Base-by-base conservation (phyloP, 768 basidiomycete species). In the Boletellus ananas region DNA sequence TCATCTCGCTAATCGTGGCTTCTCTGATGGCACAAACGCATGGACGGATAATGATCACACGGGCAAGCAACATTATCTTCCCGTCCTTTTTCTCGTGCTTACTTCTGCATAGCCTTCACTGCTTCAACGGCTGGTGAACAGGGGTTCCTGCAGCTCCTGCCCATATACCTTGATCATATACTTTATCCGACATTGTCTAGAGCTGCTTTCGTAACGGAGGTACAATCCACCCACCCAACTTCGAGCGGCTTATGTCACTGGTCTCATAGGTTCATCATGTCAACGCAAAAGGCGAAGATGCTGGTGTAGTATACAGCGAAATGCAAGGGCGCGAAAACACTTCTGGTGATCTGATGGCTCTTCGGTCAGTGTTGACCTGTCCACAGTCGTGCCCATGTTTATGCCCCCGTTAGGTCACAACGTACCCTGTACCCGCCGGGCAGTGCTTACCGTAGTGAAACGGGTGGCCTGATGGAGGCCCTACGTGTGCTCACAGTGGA, bases 21-120 rank as follows among this genome's bases (percentile, higher is more conserved):
- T 94, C 65, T 88, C 91, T 7, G 83, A 89, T 54, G 91, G 90
- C 31, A 91, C 87, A 9, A 96, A 97, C 66, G 95, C 95, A 1
- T 99, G 95, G 96, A 98, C 96, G 3, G 95, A 90, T 62, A 94
- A 81, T 38, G 91, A 93, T 62, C 86, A 96, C 62, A 96, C 94
- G 40, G 67, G 67, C 37, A 41, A 56, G 49, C 17, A 10, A 18
- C 4, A 4, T 23, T n/a, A 3, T 39, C 14, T 14, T n/a, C 14
- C 7, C 3, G 12, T 27, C 35, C 31, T 21, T 13, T 45, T 29
- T 14, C 31, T 55, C 27, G 48, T 42, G 4, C 43, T 16, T 34
- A 18, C 29, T 44, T 41, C 27, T 34, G 21, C 4, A 3, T 21
- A 68, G 91, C 91, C 9, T 99, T 97, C 66, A 98, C 96, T 10